Conservation (phyloP, 192 early-diverging fungal species). For the Backusella australiensis region DNA sequence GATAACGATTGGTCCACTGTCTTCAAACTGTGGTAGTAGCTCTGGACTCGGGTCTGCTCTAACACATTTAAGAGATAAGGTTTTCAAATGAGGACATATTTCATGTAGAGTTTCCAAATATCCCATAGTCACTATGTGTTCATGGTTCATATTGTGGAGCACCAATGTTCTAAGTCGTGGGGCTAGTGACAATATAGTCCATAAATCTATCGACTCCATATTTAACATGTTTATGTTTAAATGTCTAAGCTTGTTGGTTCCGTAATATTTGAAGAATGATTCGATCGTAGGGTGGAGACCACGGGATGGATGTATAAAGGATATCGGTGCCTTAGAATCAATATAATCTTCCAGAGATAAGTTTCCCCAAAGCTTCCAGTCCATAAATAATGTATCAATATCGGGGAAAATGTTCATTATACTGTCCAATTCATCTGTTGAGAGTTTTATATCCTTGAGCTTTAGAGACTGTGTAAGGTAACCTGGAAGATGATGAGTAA, state of each 20-base stretch:
- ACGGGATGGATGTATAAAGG: constrained; percentile 1
- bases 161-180: not conserved
- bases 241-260: not conserved
- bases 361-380: constrained; percentile 6
- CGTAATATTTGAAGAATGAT: not conserved
- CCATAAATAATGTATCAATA: not conserved
- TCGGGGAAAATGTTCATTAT: not conserved
- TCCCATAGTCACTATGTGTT: constrained; percentile 10
- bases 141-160: constrained; percentile 4
- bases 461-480: not conserved
- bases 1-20: not conserved
- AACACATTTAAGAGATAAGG: not conserved
- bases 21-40: not conserved
- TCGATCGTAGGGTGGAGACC: not conserved
- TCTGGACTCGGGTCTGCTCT: constrained; percentile 7
- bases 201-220: not conserved
- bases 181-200: not conserved
- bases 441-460: not conserved
- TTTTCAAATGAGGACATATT: not conserved
- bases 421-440: not conserved
- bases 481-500: not conserved
- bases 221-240: not conserved
- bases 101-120: constrained; percentile 5
- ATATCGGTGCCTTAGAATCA: not conserved
- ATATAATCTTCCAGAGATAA: not conserved